A percentile compares a stretch with the other conserved stretches of the same genome.
Conservation (phyloP, 2,329 filamentous ascomycete genomes). For the Penicillium janthinellum region DNA sequence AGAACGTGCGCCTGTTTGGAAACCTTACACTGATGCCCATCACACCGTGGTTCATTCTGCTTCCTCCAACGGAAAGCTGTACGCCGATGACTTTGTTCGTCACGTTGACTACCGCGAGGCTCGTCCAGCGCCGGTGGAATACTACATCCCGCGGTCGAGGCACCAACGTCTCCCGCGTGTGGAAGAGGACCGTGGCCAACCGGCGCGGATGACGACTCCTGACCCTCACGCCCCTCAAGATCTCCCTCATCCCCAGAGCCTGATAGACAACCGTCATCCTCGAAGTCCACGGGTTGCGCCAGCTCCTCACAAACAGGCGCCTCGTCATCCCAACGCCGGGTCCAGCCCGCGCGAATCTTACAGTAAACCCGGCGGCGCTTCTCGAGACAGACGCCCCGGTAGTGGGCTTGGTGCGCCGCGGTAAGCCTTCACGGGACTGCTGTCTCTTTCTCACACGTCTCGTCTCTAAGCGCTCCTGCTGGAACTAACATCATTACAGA, state of each 20-base stretch:
- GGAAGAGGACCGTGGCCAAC: constrained; percentile 20
- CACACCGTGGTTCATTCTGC: constrained; percentile 20
- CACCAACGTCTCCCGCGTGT: constrained; percentile 17
- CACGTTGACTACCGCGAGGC: constrained; percentile 33
- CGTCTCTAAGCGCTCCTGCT: neutral
- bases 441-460: constrained; percentile 1
- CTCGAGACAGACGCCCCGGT: constrained; percentile 23
- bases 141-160: constrained; percentile 19
- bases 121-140: constrained; percentile 22
- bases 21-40: constrained; percentile 20
- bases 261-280: constrained; percentile 15
- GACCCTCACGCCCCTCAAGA: constrained; percentile 20
- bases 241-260: constrained; percentile 14
- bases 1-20: constrained; percentile 18
- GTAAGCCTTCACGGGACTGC: constrained; percentile 21
- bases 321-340: constrained; percentile 9
- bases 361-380: constrained; percentile 10
- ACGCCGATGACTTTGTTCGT: constrained; percentile 43
- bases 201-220: constrained; percentile 14
- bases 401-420: constrained; percentile 19
- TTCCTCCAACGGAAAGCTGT: constrained; percentile 30
- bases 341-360: constrained; percentile 6
- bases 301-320: constrained; percentile 20
- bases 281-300: constrained; percentile 13
- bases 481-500: constrained; percentile 17